These are phyloP conservation scores for Phytophthora fragariaefolia DNA, from an alignment of 352 stramenopile species.

Conservation along the genomic window DNA sequence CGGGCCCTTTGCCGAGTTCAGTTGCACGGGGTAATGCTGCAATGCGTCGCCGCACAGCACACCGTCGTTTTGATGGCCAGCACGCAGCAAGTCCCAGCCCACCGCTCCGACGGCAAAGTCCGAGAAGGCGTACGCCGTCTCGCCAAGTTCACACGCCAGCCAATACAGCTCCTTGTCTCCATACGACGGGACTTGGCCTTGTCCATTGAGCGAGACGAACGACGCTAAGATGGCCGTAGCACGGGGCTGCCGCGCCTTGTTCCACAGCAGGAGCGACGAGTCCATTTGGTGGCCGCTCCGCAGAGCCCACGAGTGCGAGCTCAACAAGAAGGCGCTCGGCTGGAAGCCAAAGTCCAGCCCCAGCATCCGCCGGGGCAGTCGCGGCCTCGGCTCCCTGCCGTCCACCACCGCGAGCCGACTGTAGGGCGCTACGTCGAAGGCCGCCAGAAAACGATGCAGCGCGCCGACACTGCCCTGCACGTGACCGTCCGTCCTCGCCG, in stretches of 20 bases:
- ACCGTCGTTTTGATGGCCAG: slow-evolving; percentile 19
- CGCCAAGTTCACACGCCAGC: slow-evolving; percentile 53
- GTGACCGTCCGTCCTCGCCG: slow-evolving; percentile 13
- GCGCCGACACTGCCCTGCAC: slow-evolving; percentile 13
- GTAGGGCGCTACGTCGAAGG: slow-evolving; percentile 46
- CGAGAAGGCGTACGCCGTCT: slow-evolving; percentile 57
- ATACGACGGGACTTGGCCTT: slow-evolving; percentile 37
- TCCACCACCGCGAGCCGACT: slow-evolving; percentile 7
- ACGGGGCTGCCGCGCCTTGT: slow-evolving; percentile 45
- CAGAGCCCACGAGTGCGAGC: slow-evolving; percentile 43
- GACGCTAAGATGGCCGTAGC: slow-evolving; percentile 53
- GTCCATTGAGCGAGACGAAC: slow-evolving; percentile 43
- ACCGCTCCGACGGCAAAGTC: slow-evolving; percentile 40
- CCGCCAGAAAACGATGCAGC: slow-evolving; percentile 47
- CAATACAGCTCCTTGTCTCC: slow-evolving; percentile 68
- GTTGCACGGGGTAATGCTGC: slow-evolving; percentile 49
- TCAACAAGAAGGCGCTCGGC: slow-evolving; percentile 42
- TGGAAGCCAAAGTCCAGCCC: slow-evolving; percentile 37
- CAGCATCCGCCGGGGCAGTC: slow-evolving; percentile 1
- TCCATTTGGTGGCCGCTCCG: slow-evolving; percentile 59
- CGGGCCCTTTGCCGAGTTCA: slow-evolving; percentile 15
- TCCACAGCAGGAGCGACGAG: slow-evolving; percentile 57
- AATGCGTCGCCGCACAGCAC: slow-evolving; percentile 54
- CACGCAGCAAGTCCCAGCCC: slow-evolving; percentile 30
- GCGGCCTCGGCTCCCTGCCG: background rate